Base-by-base conservation (phyloP, 2,329 filamentous ascomycete genomes). In the Monosporascus sp. region DNA sequence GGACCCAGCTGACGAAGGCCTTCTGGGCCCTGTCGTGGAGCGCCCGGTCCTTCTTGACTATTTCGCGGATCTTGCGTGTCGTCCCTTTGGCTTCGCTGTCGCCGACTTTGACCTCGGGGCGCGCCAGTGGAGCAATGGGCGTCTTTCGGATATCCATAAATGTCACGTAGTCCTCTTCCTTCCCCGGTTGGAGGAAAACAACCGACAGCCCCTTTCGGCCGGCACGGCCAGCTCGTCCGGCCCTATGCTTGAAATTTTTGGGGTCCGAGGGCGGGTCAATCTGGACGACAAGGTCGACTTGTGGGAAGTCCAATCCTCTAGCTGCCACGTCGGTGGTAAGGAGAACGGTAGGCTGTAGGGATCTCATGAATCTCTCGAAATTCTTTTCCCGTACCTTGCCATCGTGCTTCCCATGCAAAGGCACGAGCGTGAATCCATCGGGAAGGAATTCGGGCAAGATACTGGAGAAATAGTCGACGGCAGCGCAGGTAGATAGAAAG, bases 231-330 rank as follows among this genome's bases (percentile, higher is more conserved):
- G 94, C 90, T 58, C 94, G 82, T 1, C 94, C 94, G 27, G 94
- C 88, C 5, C 94, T 86, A 70, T 99, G 94, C 55, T 99, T 90
- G 65, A 97, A 97, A 11, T 89, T 91, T 68, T 97, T 97, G 0
- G 92, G 90, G 62, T 97, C 92, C 41, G 87, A 90, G 1, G 65
- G 90, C 71, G 63, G 88, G 66, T 97, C 92, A 44, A 97, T 78
- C 67, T 97, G 93, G 1, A 96, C 81, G 5, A 97, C 92, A 2
- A 97, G 79, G 66, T 97, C 93, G 39, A 97, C 91, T 52, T 91
- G 84, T 0, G 92, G 91, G 51, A 97, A 94, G 67, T 97, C 93
- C 5, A 97, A 80, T 15, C 93, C 93, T 55, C 93, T 84, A 3
- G 93, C 90, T 2, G 93, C 90, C 25, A 97, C 84, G 67, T 97